phyloP scores from a whole-genome alignment of 78 protist species.

The Pigoraptor vietnamica region DNA sequence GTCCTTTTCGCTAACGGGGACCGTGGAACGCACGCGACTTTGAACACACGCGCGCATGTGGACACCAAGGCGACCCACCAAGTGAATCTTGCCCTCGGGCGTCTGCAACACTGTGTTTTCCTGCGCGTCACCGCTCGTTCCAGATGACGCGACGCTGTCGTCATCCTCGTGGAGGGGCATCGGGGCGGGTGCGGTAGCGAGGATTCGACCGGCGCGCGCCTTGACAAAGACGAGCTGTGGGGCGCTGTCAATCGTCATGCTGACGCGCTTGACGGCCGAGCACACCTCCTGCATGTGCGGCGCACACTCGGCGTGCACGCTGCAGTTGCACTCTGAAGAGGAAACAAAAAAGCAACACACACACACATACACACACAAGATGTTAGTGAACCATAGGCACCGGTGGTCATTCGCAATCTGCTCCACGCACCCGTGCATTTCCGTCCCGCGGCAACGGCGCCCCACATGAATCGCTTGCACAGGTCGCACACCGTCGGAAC shows the following conservation, averaged over 20 bases:
- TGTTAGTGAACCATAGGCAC: not conserved
- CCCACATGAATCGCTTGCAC: not conserved
- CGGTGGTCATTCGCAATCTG: not conserved
- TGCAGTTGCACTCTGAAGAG: not conserved
- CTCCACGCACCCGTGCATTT: not conserved
- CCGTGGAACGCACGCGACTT: not conserved
- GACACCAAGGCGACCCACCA: not conserved
- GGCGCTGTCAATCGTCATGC: not conserved
- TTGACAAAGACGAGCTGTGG: not conserved
- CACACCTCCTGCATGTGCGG: not conserved
- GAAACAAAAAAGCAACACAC: not conserved
- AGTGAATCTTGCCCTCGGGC: not conserved
- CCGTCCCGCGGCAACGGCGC: not conserved
- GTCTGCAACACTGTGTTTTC: not conserved
- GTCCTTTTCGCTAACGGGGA: too few relatives aligned
- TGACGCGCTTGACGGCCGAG: not conserved
- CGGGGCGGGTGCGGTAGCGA: not conserved
- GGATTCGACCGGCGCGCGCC: not conserved
- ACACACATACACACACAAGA: not conserved
- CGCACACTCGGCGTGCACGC: not conserved
- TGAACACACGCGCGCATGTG: not conserved
- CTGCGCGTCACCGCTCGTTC: not conserved
- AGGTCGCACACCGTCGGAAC: not conserved
- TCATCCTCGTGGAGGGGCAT: not conserved
- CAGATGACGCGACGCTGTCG: not conserved